Base-by-base conservation (phyloP, 108 stramenopile genomes). In the Cylindrotheca closterium region DNA sequence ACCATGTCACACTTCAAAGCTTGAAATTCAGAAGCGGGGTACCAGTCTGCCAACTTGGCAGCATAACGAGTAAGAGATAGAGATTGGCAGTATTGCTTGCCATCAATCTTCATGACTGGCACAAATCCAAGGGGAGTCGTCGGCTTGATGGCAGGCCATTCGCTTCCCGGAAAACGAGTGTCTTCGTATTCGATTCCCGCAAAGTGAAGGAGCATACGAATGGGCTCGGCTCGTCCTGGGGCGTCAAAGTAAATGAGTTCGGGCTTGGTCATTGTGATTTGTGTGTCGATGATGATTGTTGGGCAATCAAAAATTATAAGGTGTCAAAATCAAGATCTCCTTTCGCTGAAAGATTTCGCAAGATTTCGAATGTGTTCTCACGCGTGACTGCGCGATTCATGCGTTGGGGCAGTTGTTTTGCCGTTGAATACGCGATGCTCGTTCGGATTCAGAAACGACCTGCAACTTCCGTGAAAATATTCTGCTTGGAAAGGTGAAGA, bases 141-240 rank as follows among this genome's bases (percentile, higher is more conserved):
- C 0, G 64, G 64, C 65, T 73, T 73, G 55, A 73, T 3, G 0
- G 45, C n/a, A 5, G 65, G 65, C 71, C 71, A 73, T 30, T 73
- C 63, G 23, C 23, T 26, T 2, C 49, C 29, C 15, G 17, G 10
- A 17, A 73, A 18, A 24, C 71, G 63, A 3, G 28, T 62, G 56
- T 73, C 71, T 1, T 32, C 66, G 57, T 56, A 73, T 12, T 58
- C 32, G 32, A 73, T 26, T 24, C 71, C 71, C 4, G 47, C 71
- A 21, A 63, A 33, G 25, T 55, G 30, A 30, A 73, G 55, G 0
- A 33, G n/a, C 29, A 73, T 31, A 0, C 71, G 63, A 7, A 73
- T 51, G 4, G 71, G 17, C 55, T 73, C 71, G 23, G 54, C 71
- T 18, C 64, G 64, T 17, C 71, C 71, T 15, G 55, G 18, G 31